A percentile compares a stretch with the other conserved stretches of the same genome.
Conservation (phyloP, 331 rosid genomes). For the Telfairia occidentalis region DNA sequence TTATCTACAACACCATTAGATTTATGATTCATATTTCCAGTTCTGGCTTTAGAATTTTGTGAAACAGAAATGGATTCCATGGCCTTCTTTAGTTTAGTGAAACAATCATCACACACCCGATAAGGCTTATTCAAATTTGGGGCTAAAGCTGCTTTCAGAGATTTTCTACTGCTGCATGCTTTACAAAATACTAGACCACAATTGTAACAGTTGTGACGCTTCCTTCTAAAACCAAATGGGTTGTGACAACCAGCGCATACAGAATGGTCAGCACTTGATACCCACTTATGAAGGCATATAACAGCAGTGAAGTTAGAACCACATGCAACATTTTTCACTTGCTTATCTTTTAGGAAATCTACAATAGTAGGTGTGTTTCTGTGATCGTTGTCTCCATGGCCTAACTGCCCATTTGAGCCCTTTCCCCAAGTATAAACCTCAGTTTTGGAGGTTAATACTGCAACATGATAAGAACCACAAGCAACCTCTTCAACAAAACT, state of each 20-base stretch:
- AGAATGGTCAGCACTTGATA: slow-evolving; percentile 67
- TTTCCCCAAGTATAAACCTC: slow-evolving; percentile 99
- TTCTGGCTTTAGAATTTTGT: slow-evolving; percentile 35
- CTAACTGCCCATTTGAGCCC: slow-evolving; percentile 93
- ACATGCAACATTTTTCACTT: slow-evolving; percentile 64
- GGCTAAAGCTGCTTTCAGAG: slow-evolving; percentile 81
- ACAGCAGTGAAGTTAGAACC: slow-evolving; percentile 88
- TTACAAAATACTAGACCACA: slow-evolving; percentile 94
- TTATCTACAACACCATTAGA: slow-evolving; percentile 21
- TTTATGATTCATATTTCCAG: slow-evolving; percentile 25
- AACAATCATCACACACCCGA: slow-evolving; percentile 89
- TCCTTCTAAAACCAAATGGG: slow-evolving; percentile 83
- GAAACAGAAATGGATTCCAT: slow-evolving; percentile 32
- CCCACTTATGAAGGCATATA: slow-evolving; percentile 82
- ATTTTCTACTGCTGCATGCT: slow-evolving; percentile 73
- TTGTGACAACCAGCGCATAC: slow-evolving; percentile 62
- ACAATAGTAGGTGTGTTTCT: slow-evolving; percentile 71
- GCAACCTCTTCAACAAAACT: slow-evolving; percentile 67
- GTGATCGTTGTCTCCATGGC: slow-evolving; percentile 72
- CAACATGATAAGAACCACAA: slow-evolving; percentile 88
- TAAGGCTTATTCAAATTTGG: slow-evolving; percentile 57
- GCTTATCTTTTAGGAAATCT: slow-evolving; percentile 53
- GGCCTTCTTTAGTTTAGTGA: slow-evolving; percentile 50
- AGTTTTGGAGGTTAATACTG: slow-evolving; percentile 69
- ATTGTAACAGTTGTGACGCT: slow-evolving; percentile 89